Percentiles rank a stretch among this genome's conserved stretches.
phyloP scores from a whole-genome alignment of 768 basidiomycete genomes.

The Leccinum obscurum region DNA sequence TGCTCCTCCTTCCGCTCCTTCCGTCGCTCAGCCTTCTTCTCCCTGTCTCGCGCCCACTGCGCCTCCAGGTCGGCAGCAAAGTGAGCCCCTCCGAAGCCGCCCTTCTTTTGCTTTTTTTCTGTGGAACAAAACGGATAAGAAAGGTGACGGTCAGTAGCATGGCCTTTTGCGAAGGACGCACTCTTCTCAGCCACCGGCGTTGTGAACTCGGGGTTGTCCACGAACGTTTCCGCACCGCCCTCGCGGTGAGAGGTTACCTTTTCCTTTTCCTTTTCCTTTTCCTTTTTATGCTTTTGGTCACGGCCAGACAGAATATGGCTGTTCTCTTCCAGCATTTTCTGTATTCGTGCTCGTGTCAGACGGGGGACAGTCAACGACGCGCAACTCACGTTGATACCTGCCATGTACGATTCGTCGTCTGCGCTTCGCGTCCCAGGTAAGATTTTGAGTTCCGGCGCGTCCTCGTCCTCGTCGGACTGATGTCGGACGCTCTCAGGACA shows the following conservation, averaged over 20 bases:
- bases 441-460: slow-evolving; percentile 15
- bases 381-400: slow-evolving; percentile 50
- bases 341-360: slow-evolving; percentile 37
- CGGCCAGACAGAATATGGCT: slow-evolving; percentile 45
- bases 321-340: slow-evolving; percentile 67
- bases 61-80: slow-evolving; percentile 58
- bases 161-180: slow-evolving; percentile 35
- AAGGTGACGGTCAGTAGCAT: background rate
- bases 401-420: slow-evolving; percentile 58
- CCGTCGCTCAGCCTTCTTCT: slow-evolving; percentile 79
- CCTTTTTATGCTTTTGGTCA: slow-evolving; percentile 52
- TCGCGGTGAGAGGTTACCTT: background rate
- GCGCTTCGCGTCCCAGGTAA: slow-evolving; percentile 43
- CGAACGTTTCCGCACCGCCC: slow-evolving; percentile 17
- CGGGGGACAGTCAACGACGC: background rate
- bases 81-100: slow-evolving; percentile 10
- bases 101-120: slow-evolving; percentile 35
- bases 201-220: slow-evolving; percentile 29
- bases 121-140: background rate
- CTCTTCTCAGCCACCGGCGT: slow-evolving; percentile 39
- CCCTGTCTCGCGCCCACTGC: slow-evolving; percentile 81
- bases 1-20: slow-evolving; percentile 57
- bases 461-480: slow-evolving; percentile 21
- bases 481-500: slow-evolving; percentile 11
- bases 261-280: background rate